Percentiles rank a stretch among this genome's conserved stretches.
Evolutionary conservation across 768 basidiomycete genomes (phyloP).

Genomic region (Hygrophorus russula): DNA sequence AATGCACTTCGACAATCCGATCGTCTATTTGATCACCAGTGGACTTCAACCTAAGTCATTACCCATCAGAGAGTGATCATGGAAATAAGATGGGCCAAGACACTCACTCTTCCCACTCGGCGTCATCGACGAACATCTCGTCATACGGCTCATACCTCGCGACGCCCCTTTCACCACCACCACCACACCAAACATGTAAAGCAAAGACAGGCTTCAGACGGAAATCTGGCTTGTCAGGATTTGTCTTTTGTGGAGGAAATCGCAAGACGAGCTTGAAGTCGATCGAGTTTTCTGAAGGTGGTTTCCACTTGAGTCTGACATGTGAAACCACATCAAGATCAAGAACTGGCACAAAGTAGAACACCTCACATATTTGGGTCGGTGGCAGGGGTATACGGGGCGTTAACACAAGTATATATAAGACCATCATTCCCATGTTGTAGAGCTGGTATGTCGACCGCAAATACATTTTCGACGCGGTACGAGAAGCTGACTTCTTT

Average conservation of each 20-base stretch:
- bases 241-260: constrained; percentile 57
- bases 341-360: background rate
- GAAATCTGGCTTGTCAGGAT: constrained; percentile 62
- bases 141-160: constrained; percentile 78
- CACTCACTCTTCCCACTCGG: constrained; percentile 87
- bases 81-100: background rate
- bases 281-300: constrained; percentile 93
- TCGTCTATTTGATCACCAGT: constrained; percentile 86
- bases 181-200: constrained; percentile 76
- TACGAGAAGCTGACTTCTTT: constrained; percentile 87
- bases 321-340: constrained; percentile 4
- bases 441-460: constrained; percentile 69
- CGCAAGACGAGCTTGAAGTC: constrained; percentile 96
- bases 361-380: constrained; percentile 73
- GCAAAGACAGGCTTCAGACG: constrained; percentile 78
- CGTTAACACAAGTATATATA: constrained; percentile 87
- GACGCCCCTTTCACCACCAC: constrained; percentile 43
- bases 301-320: constrained; percentile 93
- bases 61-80: background rate
- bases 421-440: constrained; percentile 94
- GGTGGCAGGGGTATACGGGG: constrained; percentile 76
- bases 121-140: constrained; percentile 72
- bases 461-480: constrained; percentile 76
- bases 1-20: constrained; percentile 87
- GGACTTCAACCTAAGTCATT: constrained; percentile 56